phyloP scores from a whole-genome alignment of 2,329 filamentous ascomycete genomes.

The Alternaria novae-zelandiae region DNA sequence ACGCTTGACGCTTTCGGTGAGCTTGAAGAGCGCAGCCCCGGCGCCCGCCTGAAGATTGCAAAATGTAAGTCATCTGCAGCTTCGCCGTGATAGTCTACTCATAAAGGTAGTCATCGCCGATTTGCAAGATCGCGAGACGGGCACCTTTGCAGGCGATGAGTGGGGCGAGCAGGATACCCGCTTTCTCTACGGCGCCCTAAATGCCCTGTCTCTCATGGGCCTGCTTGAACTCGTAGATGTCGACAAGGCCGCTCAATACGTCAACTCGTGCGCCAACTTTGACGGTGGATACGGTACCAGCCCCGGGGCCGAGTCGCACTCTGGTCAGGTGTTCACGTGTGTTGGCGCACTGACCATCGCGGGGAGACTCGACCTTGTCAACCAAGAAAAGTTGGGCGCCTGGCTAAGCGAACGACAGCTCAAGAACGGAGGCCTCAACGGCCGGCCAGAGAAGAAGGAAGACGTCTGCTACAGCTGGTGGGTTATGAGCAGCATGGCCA shows the following conservation, averaged over 20 bases:
- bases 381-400: slow-evolving; percentile 79
- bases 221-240: slow-evolving; percentile 78
- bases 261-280: slow-evolving; percentile 86
- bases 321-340: slow-evolving; percentile 95
- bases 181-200: slow-evolving; percentile 89
- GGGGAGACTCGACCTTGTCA: slow-evolving; percentile 78
- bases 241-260: slow-evolving; percentile 77
- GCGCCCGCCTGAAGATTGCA: slow-evolving; percentile 74
- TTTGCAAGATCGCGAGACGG: slow-evolving; percentile 80
- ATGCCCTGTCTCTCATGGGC: slow-evolving; percentile 83
- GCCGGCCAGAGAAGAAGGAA: slow-evolving; percentile 91
- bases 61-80: slow-evolving; percentile 68
- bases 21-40: slow-evolving; percentile 72
- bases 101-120: slow-evolving; percentile 70
- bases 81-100: slow-evolving; percentile 22
- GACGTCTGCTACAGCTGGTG: slow-evolving; percentile 99
- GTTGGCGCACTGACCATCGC: slow-evolving; percentile 86
- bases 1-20: slow-evolving; percentile 84
- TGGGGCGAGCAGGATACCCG: slow-evolving; percentile 97
- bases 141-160: slow-evolving; percentile 91
- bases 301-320: slow-evolving; percentile 91
- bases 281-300: slow-evolving; percentile 92
- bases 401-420: slow-evolving; percentile 96
- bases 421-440: slow-evolving; percentile 86
- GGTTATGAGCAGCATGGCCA: slow-evolving; percentile 90